Conservation (phyloP, 1,139 yeast species). For the Scheffersomyces titani region DNA sequence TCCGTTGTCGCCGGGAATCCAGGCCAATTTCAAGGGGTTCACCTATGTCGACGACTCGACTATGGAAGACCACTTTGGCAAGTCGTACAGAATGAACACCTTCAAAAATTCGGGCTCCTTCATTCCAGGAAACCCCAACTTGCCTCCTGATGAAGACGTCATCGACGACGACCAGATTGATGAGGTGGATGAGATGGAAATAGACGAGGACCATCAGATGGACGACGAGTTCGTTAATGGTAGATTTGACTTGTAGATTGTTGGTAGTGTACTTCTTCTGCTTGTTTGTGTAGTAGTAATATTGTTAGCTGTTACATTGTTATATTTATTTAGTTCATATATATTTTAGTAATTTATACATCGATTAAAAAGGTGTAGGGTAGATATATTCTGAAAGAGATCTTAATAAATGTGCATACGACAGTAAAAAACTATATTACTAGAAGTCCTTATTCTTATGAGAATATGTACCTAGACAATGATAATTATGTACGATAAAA, state of each 20-base stretch:
- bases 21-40: conserved; percentile 93
- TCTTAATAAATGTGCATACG: too few relatives aligned
- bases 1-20: conserved; percentile 91
- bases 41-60: conserved; percentile 95
- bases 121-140: conserved; percentile 74
- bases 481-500: too few relatives aligned
- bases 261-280: conserved; percentile 4
- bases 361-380: background rate
- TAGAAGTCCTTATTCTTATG: too few relatives aligned
- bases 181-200: conserved; percentile 54
- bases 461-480: too few relatives aligned
- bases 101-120: conserved; percentile 68
- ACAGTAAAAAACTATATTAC: background rate
- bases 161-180: conserved; percentile 73
- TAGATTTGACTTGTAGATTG: conserved; percentile 68
- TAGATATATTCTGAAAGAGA: background rate
- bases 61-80: conserved; percentile 77
- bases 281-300: background rate
- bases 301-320: background rate
- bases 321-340: conserved; percentile 2
- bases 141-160: conserved; percentile 82
- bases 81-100: conserved; percentile 45
- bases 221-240: conserved; percentile 82
- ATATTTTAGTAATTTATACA: conserved; percentile 3
- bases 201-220: conserved; percentile 49